Base-by-base conservation (phyloP, 441 rosid species). In the Isatis lusitanica region DNA sequence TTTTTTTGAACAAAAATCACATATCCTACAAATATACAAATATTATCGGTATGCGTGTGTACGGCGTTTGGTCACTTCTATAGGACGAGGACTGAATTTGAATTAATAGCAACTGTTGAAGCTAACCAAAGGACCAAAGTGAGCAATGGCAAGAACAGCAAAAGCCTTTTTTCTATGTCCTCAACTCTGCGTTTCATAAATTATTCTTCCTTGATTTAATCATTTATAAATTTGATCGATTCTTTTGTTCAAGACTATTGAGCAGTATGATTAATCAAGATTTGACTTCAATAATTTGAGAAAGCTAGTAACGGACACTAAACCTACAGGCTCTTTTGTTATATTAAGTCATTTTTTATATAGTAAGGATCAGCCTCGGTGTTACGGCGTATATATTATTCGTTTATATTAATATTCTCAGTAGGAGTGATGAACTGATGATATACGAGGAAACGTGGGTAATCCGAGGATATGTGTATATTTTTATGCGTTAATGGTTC, bases 111-210 rank as follows among this genome's bases (percentile, higher is more conserved):
- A 65, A 69, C 70, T 46, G 62, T 63, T 68, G 30, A 55, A 62
- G 51, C 57, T 75, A 61, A 26, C 51, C 53, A 68, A 63, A 75
- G 42, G 79, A 68, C 70, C 65, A 68, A 52, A 68, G 57, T 64
- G 61, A 63, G 43, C 51, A 9, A 44, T 53, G 57, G 26, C 43
- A 62, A 13, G 26, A 75, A 68, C 50, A 68, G 12, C 39, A 60
- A 68, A 38, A 60, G 51, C 59, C 70, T 60, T 21, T 30, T 51
- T 51, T 47, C 46, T 52, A 40, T 51, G 31, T 43, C 26, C 33
- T 43, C 33, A 30, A 42, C 53, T 42, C 21, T 57, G 35, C 59
- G 47, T 66, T 50, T 18, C 8, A 51, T 51, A 66, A 50, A 66
- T 35, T 12, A 35, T 17, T 33, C 31, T 18, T 65, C 31, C 16